Percentiles rank a stretch among this genome's conserved stretches.
These are phyloP conservation scores for Teratosphaeriaceae sp. DNA, from an alignment of 2,329 filamentous ascomycete species.

Conservation along the genomic window DNA sequence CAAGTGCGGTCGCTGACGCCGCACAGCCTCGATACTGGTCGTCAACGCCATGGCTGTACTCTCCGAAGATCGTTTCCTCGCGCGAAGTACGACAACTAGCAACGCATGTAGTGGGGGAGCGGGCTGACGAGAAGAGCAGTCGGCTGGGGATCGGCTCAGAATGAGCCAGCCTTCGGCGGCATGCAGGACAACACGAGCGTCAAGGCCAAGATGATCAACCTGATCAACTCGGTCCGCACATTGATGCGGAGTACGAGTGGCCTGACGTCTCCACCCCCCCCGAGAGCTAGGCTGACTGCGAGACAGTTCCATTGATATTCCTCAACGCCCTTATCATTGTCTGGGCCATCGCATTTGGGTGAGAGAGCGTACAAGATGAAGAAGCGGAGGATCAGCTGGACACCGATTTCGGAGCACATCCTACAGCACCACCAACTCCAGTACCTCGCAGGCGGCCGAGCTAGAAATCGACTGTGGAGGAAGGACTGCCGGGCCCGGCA, in stretches of 20 bases:
- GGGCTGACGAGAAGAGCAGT: constrained; percentile 44
- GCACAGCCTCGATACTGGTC: constrained; percentile 60
- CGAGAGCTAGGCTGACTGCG: constrained; percentile 7
- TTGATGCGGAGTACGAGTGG: constrained; percentile 72
- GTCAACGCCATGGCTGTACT: constrained; percentile 91
- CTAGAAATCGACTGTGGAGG: too few relatives aligned
- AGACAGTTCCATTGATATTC: constrained; percentile 73
- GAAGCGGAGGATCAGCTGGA: background rate
- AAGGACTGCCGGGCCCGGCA: too few relatives aligned
- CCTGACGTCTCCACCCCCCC: background rate
- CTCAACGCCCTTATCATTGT: constrained; percentile 78
- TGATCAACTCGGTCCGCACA: constrained; percentile 85
- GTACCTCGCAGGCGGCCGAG: too few relatives aligned
- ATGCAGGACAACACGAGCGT: constrained; percentile 66
- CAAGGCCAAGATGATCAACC: constrained; percentile 78
- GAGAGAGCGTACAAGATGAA: constrained; percentile 9
- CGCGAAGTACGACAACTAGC: constrained; percentile 52
- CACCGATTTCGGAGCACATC: too few relatives aligned
- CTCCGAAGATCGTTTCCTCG: constrained; percentile 90
- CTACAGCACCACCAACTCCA: too few relatives aligned
- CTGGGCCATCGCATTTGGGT: constrained; percentile 38
- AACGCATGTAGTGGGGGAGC: background rate
- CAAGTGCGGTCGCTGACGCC: constrained; percentile 2
- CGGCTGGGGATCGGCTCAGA: constrained; percentile 62
- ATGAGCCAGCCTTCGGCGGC: constrained; percentile 71